Evolutionary conservation across 164 flowering plant genomes (phyloP).

Genomic region (Platanus orientalis): DNA sequence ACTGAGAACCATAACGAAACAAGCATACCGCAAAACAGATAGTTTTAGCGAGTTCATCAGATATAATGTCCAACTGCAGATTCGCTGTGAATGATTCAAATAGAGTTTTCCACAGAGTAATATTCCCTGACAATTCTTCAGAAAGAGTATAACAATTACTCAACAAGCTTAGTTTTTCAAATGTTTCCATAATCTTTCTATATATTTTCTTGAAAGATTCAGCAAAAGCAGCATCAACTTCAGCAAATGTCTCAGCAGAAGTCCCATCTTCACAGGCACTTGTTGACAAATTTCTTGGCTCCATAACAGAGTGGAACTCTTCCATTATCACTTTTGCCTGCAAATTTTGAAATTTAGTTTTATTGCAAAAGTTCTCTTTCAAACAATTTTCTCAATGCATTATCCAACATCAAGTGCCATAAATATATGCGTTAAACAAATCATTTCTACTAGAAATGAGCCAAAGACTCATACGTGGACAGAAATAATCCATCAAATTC

Average conservation of each 20-base stretch:
- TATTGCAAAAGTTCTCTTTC: neutral
- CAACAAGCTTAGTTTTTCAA: conserved; percentile 32
- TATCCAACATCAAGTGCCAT: no score
- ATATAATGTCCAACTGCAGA: conserved; percentile 43
- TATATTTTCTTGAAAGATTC: conserved; percentile 27
- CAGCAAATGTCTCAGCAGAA: conserved; percentile 14
- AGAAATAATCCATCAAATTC: neutral
- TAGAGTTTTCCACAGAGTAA: conserved; percentile 48
- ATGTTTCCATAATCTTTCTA: conserved; percentile 26
- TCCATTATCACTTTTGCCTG: conserved; percentile 50
- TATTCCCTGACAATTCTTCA: conserved; percentile 32
- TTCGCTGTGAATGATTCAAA: conserved; percentile 30
- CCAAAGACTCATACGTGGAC: neutral
- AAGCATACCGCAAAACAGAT: conserved; percentile 46
- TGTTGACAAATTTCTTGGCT: conserved; percentile 14
- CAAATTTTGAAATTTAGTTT: conserved; percentile 10
- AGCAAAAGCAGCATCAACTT: conserved; percentile 31
- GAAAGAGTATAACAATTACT: conserved; percentile 14
- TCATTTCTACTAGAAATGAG: no score
- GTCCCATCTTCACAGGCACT: conserved; percentile 9
- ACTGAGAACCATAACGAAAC: neutral
- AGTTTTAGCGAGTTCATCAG: conserved; percentile 34
- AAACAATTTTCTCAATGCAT: neutral
- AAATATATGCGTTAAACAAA: no score
- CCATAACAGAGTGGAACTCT: conserved; percentile 23